Base-by-base conservation (phyloP, 176 grass and related monocot species). In the Stipa capillata region DNA sequence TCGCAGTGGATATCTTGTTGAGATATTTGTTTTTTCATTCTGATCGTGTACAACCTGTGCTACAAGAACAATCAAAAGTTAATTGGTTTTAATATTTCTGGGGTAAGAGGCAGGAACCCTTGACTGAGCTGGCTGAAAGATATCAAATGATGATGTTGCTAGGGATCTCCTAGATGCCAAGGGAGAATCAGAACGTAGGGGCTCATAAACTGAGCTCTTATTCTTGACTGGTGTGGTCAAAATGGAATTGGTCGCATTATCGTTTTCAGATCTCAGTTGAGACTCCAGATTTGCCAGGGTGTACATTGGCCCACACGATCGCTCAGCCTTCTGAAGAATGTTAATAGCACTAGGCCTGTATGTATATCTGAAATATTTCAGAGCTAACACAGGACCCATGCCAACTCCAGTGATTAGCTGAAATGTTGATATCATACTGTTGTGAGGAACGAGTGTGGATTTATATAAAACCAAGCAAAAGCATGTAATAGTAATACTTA, bases 331-430 rank as follows among this genome's bases (percentile, higher is more conserved):
- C 80, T 92, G 93, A 78, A 96, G 85, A 79, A 90, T 85, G 72
- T 96, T 92, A 72, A 96, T 96, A 21, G 85, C 87, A 28, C 85
- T 96, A 45, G 93, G 74, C 65, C n/a, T n/a, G n/a, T n/a, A n/a
- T n/a, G n/a, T n/a, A n/a, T n/a, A n/a, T n/a, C n/a, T n/a, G n/a
- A n/a, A n/a, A n/a, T n/a, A n/a, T n/a, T n/a, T n/a, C n/a, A n/a
- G n/a, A n/a, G n/a, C n/a, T n/a, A n/a, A n/a, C 77, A 96, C 77
- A 33, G 93, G 93, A 20, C 93, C 93, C 93, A 92, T 96, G 32
- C 90, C 93, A 44, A 90, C 84, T 74, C 79, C 87, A 79, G 47
- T 74, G 63, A 96, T 96, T 61, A 96, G 79, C 93, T 96, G 90
- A 58, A 70, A 69, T 27, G 64, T 56, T 20, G 15, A 28, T 2